phyloP scores from a whole-genome alignment of 2,329 filamentous ascomycete species.

The Aspergillus sp. region DNA sequence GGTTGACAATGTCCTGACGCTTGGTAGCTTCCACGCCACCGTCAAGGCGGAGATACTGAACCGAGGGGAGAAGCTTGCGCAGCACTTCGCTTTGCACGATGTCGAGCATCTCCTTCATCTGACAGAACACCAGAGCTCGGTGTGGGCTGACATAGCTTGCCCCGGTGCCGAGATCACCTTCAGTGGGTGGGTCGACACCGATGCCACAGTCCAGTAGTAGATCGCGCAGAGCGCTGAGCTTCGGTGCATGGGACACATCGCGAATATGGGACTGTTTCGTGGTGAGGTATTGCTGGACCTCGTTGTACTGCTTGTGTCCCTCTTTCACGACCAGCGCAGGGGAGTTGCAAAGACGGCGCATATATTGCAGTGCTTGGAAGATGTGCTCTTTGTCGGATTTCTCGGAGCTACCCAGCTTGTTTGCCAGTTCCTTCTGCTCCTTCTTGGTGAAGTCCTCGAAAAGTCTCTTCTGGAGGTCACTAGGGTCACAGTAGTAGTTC shows the following conservation, averaged over 20 bases:
- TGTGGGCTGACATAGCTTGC: conserved; percentile 90
- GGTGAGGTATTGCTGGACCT: conserved; percentile 77
- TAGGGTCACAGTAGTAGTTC: conserved; percentile 98
- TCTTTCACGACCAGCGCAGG: conserved; percentile 96
- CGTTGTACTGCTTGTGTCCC: conserved; percentile 83
- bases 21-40: conserved; percentile 89
- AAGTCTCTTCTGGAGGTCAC: conserved; percentile 88
- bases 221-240: conserved; percentile 85
- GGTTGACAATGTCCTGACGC: conserved; percentile 96
- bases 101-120: conserved; percentile 99
- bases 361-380: conserved; percentile 98
- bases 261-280: conserved; percentile 79
- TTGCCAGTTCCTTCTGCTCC: conserved; percentile 82
- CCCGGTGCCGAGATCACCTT: conserved; percentile 59
- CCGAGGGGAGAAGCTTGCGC: conserved; percentile 84
- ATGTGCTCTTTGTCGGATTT: conserved; percentile 97
- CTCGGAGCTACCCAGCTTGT: conserved; percentile 80
- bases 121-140: conserved; percentile 93
- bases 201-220: conserved; percentile 98
- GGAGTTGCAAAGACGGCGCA: conserved; percentile 98
- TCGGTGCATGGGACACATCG: conserved; percentile 86
- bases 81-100: conserved; percentile 96
- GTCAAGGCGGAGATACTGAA: conserved; percentile 92
- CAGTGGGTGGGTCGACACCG: conserved; percentile 65
- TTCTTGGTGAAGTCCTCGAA: conserved; percentile 97